Evolutionary conservation across 805 yeast species (phyloP).

Genomic region (Candida corydali): DNA sequence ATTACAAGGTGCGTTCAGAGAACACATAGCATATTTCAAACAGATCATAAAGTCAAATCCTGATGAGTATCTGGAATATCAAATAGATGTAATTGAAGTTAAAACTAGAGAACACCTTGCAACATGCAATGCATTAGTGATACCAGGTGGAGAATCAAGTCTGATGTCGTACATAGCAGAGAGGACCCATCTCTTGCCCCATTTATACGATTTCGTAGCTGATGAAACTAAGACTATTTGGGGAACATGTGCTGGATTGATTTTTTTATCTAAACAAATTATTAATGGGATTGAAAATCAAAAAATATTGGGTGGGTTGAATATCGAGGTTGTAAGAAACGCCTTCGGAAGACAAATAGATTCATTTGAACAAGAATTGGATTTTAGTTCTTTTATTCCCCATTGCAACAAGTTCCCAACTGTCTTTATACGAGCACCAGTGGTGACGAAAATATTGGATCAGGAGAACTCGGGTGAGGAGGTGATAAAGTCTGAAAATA

Average conservation of each 20-base stretch:
- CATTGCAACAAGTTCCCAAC: constrained; percentile 38
- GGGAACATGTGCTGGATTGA: constrained; percentile 88
- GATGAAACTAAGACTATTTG: constrained; percentile 53
- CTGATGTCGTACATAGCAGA: constrained; percentile 69
- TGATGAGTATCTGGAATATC: constrained; percentile 20
- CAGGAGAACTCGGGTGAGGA: constrained; percentile 11
- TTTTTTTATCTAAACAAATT: constrained; percentile 54
- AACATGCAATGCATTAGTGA: constrained; percentile 53
- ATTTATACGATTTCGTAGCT: constrained; percentile 48
- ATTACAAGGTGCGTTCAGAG: constrained; percentile 74
- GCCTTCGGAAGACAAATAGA: constrained; percentile 78
- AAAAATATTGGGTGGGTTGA: constrained; percentile 58
- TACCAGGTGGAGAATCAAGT: constrained; percentile 74
- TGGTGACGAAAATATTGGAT: constrained; percentile 34
- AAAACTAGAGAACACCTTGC: constrained; percentile 48
- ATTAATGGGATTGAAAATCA: constrained; percentile 52
- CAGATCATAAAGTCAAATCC: constrained; percentile 19
- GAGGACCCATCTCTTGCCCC: constrained; percentile 53
- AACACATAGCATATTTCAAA: constrained; percentile 54
- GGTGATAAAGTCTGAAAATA: constrained; percentile 18
- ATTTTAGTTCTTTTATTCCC: constrained; percentile 41
- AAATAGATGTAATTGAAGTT: constrained; percentile 43
- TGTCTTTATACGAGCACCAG: constrained; percentile 75
- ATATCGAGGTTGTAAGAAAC: constrained; percentile 61
- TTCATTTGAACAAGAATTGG: constrained; percentile 50